Evolutionary conservation across 352 stramenopile genomes (phyloP), one percentile per base, ranked within the genome.

Genomic region (Phytophthora pseudosyringae): DNA sequence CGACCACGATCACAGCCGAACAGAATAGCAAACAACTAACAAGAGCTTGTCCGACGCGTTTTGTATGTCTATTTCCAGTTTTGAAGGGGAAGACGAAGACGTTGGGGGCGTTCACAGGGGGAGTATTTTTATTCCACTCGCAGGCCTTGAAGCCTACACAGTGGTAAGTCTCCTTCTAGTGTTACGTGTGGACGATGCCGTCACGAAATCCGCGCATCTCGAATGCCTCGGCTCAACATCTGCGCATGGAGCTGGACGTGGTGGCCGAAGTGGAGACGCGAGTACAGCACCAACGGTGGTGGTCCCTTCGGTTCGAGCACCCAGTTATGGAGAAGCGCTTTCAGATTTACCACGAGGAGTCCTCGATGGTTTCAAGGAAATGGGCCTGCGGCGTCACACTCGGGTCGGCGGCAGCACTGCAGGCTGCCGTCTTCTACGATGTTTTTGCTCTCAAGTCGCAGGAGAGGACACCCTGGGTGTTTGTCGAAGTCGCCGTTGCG

Each of bases 341-440:
- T 61, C 78, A 89, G 59, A 56, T 75, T 40, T 88, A 87, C 44
- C 76, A 91, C 33, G 75, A 89, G 58, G 80, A 89, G 9, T 63
- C 71, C 13, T 80, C 75, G 11, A 38, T 88, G 3, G 28, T 52
- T 11, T 69, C 71, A 32, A 85, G 76, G 11, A 66, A 63, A 35
- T 62, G 71, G 55, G 76, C 71, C 6, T 81, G 68, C 36, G 47
- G 49, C 0, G 51, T 57, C 11, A 85, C 78, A 8, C 35, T 91
- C 5, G 29, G 45, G 0, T 73, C 59, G 21, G 67, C 86, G n/a
- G 41, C 69, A 26, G 36, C 73, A 11, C 70, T 88, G 41, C 80
- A 89, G 25, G 57, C 64, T 51, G 75, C 76, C 3, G 54, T 65
- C 4, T 76, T 78, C n/a, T 59, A 64, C 4, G 57, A 72, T 25